Conservation (phyloP, 257 asterid species). For the Ilex aquifolium region DNA sequence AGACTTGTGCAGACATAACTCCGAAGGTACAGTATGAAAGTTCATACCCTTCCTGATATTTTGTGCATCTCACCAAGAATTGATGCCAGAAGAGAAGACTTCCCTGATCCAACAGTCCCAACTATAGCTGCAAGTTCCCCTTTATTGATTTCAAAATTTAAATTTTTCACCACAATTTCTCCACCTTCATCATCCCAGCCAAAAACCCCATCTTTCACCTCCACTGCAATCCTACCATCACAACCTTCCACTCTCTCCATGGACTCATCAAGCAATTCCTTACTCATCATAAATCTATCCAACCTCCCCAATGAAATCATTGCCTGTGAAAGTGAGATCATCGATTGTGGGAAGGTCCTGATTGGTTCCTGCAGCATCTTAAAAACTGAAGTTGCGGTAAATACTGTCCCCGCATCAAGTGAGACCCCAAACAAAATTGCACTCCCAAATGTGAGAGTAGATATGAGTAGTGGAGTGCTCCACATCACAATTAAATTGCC, state of each 20-base stretch:
- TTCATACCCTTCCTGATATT: conserved; percentile 66
- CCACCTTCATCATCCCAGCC: conserved; percentile 84
- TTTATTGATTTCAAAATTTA: conserved; percentile 52
- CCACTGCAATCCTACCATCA: conserved; percentile 54
- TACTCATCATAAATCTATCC: conserved; percentile 74
- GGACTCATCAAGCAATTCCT: conserved; percentile 53
- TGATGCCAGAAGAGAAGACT: conserved; percentile 81
- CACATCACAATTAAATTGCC: conserved; percentile 65
- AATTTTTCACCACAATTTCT: conserved; percentile 41
- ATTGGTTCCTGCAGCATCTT: conserved; percentile 87
- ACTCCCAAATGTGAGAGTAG: conserved; percentile 67
- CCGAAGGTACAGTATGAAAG: background rate
- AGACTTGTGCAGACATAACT: background rate
- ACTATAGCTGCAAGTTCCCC: conserved; percentile 82
- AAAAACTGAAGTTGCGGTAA: conserved; percentile 69
- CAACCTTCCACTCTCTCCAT: conserved; percentile 72
- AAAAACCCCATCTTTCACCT: conserved; percentile 54
- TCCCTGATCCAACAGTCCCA: conserved; percentile 97
- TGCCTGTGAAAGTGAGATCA: conserved; percentile 92
- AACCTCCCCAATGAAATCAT: conserved; percentile 72
- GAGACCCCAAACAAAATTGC: conserved; percentile 60
- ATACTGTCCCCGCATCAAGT: conserved; percentile 67
- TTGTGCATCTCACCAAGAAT: conserved; percentile 95
- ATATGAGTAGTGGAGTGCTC: conserved; percentile 71
- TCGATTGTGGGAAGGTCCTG: conserved; percentile 80